Conservation (phyloP, 2,329 filamentous ascomycete species). For the Bipolaris gigantea region DNA sequence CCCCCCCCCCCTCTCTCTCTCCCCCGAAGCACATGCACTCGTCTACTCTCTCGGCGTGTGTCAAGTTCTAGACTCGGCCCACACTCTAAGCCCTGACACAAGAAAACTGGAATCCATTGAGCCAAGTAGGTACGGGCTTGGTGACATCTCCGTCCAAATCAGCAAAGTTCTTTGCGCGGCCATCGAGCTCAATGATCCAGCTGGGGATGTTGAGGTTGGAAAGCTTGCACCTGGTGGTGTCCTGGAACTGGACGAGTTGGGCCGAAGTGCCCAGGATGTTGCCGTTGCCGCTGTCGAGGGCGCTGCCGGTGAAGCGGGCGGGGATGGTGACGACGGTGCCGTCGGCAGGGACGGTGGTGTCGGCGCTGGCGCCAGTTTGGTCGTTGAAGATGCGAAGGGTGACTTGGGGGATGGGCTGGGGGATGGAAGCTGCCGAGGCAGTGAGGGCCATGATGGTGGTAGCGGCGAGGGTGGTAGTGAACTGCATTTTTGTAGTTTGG, state of each 20-base stretch:
- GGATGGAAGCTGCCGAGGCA: conserved; percentile 6
- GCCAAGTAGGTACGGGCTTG: conserved; percentile 13
- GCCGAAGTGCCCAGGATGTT: conserved; percentile 16
- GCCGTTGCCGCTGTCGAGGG: conserved; percentile 10
- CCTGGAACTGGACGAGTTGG: conserved; percentile 13
- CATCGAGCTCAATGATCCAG: conserved; percentile 14
- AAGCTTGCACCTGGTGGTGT: conserved; percentile 16
- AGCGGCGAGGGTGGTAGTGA: conserved; percentile 15
- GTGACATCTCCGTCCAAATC: conserved; percentile 15
- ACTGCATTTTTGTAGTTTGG: conserved; percentile 16
- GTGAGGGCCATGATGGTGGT: conserved; percentile 11
- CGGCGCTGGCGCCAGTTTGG: conserved; percentile 8
- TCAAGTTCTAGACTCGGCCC: not conserved
- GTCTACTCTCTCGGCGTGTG: not conserved
- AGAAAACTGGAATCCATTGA: conserved; percentile 18
- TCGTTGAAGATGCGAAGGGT: conserved; percentile 18
- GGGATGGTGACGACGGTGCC: conserved; percentile 1
- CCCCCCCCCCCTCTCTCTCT: too few species aligned
- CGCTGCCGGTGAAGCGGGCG: conserved; percentile 10
- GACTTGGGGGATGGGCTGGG: conserved; percentile 3
- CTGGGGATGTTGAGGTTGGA: conserved; percentile 2
- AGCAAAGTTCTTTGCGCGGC: conserved; percentile 19
- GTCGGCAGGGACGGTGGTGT: conserved; percentile 11
- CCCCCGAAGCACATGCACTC: too few species aligned
- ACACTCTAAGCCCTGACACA: conserved; percentile 8